Conservation (phyloP, 2,329 filamentous ascomycete species). For the Cladosporium austrohemisphaericum region DNA sequence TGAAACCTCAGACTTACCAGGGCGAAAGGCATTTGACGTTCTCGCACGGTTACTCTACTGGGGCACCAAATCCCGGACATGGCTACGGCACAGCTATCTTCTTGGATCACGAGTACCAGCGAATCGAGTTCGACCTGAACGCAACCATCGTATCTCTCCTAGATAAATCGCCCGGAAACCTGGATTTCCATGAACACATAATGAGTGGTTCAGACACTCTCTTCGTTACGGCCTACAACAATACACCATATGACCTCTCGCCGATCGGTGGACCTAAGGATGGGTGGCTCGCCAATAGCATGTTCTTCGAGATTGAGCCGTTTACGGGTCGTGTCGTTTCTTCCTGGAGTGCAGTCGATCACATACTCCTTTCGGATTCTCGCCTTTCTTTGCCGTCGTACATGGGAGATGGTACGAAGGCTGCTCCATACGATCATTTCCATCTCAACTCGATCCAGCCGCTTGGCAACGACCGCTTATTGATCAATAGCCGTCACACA, state of each 20-base stretch:
- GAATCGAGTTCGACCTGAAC: slow-evolving; percentile 12
- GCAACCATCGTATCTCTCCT: slow-evolving; percentile 15
- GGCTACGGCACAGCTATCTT: slow-evolving; percentile 26
- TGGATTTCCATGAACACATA: slow-evolving; percentile 35
- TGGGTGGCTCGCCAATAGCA: slow-evolving; percentile 36
- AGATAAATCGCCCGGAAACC: slow-evolving; percentile 12
- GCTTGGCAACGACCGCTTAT: slow-evolving; percentile 22
- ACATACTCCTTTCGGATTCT: slow-evolving; percentile 24
- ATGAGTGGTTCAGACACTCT: slow-evolving; percentile 32
- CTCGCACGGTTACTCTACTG: slow-evolving; percentile 21
- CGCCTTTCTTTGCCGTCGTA: slow-evolving; percentile 14
- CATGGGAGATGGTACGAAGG: slow-evolving; percentile 12
- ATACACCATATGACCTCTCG: slow-evolving; percentile 31
- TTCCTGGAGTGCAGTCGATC: slow-evolving; percentile 40
- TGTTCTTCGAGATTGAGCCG: slow-evolving; percentile 44
- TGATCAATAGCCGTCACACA: slow-evolving; percentile 24
- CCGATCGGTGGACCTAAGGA: slow-evolving; percentile 32
- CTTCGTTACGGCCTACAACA: slow-evolving; percentile 31
- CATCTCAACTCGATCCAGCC: slow-evolving; percentile 28
- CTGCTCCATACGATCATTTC: slow-evolving; percentile 25
- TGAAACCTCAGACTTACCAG: slow-evolving; percentile 20
- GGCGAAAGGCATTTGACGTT: slow-evolving; percentile 20
- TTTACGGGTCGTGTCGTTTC: slow-evolving; percentile 40
- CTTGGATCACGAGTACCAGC: slow-evolving; percentile 21
- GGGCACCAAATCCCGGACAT: slow-evolving; percentile 21